Evolutionary conservation across 2,329 filamentous ascomycete genomes (phyloP).

Genomic region (Aspergillus sp.): DNA sequence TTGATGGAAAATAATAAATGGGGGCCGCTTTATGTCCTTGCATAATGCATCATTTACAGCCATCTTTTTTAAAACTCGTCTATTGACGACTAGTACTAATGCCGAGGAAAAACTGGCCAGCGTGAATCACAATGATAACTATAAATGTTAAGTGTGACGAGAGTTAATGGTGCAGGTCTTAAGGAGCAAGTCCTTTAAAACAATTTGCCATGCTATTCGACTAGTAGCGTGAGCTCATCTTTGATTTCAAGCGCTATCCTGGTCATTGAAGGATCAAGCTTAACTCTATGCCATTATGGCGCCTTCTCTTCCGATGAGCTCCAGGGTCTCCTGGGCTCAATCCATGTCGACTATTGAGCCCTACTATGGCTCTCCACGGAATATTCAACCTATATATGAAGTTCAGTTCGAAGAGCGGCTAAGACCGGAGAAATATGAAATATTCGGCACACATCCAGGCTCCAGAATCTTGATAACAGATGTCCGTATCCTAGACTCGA

Average conservation of each 20-base stretch:
- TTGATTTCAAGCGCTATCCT: neutral
- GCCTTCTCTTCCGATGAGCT: neutral
- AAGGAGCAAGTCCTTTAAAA: too few species aligned
- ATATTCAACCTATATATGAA: neutral
- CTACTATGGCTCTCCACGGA: neutral
- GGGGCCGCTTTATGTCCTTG: neutral
- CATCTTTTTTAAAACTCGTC: neutral
- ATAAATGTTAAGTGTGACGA: neutral
- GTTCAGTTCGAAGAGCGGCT: neutral
- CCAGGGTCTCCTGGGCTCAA: neutral
- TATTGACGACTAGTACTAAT: neutral
- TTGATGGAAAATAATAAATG: too few species aligned
- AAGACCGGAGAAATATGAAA: neutral
- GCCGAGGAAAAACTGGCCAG: neutral
- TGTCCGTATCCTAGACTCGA: constrained; percentile 36
- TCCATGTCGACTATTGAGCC: neutral
- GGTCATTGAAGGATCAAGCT: neutral
- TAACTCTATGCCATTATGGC: neutral
- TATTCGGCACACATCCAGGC: neutral
- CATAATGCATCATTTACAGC: neutral
- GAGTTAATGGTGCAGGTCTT: neutral
- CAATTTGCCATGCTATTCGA: too few species aligned
- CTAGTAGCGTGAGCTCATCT: too few species aligned
- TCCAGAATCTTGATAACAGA: neutral
- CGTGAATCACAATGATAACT: neutral